phyloP scores from a whole-genome alignment of 208 protist genomes.

The Wallacemonas sp. region DNA sequence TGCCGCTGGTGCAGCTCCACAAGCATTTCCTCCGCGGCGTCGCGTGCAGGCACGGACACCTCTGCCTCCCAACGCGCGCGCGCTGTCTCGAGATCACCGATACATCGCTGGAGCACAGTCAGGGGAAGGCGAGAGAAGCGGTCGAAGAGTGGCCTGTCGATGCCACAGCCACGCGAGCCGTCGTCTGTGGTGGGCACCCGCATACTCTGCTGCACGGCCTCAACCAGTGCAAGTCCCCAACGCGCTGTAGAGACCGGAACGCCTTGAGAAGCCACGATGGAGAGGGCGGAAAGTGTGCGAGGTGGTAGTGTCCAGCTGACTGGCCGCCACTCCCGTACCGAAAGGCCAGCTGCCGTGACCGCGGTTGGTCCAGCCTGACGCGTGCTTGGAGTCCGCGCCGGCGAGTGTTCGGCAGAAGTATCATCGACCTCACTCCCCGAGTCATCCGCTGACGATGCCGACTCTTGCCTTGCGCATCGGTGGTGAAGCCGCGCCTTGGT shows the following conservation, averaged over 20 bases:
- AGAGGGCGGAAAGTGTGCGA: neutral
- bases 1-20: neutral
- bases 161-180: neutral
- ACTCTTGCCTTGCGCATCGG: too few species aligned
- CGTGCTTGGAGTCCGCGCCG: too few species aligned
- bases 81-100: slow-evolving; percentile 6
- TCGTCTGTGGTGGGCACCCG: neutral
- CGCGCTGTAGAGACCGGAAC: neutral
- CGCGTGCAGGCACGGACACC: slow-evolving; percentile 11
- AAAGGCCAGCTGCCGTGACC: too few species aligned
- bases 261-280: neutral
- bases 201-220: neutral
- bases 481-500: too few species aligned
- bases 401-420: too few species aligned
- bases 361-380: too few species aligned
- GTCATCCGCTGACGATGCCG: too few species aligned
- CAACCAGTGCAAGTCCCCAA: neutral
- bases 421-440: too few species aligned
- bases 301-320: neutral
- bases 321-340: too few species aligned
- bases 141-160: neutral
- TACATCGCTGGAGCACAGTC: slow-evolving; percentile 15
- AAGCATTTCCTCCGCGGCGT: neutral
- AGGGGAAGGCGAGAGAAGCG: slow-evolving; percentile 22
- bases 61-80: slow-evolving; percentile 16